Conservation (phyloP, 345 rosid species). For the Mallotus nudiflorus region DNA sequence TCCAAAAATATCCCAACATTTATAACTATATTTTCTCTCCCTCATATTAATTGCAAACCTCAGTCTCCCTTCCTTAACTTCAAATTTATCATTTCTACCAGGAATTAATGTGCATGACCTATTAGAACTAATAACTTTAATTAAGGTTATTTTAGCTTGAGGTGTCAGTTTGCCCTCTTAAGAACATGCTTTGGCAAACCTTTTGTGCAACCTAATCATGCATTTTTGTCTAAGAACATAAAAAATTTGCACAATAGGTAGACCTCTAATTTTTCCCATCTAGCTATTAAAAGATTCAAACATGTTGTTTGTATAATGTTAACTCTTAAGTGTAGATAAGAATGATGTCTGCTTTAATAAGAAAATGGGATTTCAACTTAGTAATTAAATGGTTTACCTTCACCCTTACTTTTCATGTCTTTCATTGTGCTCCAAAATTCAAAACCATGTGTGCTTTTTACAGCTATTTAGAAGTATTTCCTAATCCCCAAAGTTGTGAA, state of each 20-base stretch:
- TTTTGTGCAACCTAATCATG: too few relatives aligned
- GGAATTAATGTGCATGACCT: not conserved
- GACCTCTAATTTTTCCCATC: not conserved
- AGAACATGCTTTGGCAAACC: not conserved
- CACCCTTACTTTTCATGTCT: not conserved
- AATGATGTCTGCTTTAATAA: too few relatives aligned
- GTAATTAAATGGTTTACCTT: not conserved
- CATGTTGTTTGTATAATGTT: too few relatives aligned
- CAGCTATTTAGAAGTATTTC: not conserved
- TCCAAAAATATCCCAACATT: not conserved
- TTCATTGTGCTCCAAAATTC: not conserved
- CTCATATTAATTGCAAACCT: not conserved
- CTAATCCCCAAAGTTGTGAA: not conserved
- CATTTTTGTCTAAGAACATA: too few relatives aligned
- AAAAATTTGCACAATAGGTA: not conserved
- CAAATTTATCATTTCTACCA: not conserved
- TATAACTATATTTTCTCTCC: not conserved
- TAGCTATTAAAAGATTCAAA: not conserved
- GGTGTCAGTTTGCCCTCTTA: not conserved
- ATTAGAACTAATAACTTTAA: not conserved
- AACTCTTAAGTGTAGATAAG: too few relatives aligned
- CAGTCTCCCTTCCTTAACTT: not conserved
- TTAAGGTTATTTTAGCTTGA: not conserved
- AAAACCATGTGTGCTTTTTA: not conserved
- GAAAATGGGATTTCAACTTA: not conserved